Evolutionary conservation across 2,329 filamentous ascomycete genomes (phyloP).

Genomic region (Alternaria sp.): DNA sequence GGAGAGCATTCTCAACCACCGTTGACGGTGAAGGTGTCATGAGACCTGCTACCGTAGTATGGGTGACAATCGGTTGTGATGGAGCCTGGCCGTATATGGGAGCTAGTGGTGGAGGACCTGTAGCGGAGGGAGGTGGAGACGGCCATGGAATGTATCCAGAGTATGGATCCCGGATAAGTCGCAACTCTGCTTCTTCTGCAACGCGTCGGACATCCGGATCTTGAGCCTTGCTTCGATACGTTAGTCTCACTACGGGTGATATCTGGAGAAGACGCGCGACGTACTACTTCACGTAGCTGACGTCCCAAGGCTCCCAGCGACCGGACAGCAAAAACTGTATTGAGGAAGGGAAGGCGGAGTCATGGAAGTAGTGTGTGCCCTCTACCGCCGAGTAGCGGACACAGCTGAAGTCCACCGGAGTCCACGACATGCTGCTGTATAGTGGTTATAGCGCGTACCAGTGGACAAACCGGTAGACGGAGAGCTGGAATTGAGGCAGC

Average conservation of each 20-base stretch:
- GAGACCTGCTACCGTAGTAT: not conserved
- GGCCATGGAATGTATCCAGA: constrained; percentile 34
- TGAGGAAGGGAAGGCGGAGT: constrained; percentile 31
- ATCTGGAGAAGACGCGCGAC: constrained; percentile 7
- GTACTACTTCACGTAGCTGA: constrained; percentile 38
- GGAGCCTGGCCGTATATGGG: not conserved
- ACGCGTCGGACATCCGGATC: constrained; percentile 40
- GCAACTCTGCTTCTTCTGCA: constrained; percentile 35
- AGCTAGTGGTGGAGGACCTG: constrained; percentile 3
- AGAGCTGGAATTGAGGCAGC: constrained; percentile 7
- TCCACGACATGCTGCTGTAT: constrained; percentile 36
- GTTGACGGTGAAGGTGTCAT: constrained; percentile 14
- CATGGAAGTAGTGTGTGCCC: constrained; percentile 41
- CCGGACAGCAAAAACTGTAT: constrained; percentile 42
- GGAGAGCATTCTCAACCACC: not conserved
- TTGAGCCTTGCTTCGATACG: constrained; percentile 26
- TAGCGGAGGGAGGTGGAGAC: constrained; percentile 19
- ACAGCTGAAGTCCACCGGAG: constrained; percentile 33
- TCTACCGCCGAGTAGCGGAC: constrained; percentile 41
- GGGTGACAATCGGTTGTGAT: constrained; percentile 4
- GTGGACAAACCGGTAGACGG: not conserved
- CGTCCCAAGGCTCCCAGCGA: constrained; percentile 41
- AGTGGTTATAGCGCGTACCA: not conserved
- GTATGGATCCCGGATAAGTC: constrained; percentile 22
- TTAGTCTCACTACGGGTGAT: constrained; percentile 9